A percentile compares a stretch with the other conserved stretches of the same genome.
Conservation (phyloP, 148 eudicot species). For the Silene conica region DNA sequence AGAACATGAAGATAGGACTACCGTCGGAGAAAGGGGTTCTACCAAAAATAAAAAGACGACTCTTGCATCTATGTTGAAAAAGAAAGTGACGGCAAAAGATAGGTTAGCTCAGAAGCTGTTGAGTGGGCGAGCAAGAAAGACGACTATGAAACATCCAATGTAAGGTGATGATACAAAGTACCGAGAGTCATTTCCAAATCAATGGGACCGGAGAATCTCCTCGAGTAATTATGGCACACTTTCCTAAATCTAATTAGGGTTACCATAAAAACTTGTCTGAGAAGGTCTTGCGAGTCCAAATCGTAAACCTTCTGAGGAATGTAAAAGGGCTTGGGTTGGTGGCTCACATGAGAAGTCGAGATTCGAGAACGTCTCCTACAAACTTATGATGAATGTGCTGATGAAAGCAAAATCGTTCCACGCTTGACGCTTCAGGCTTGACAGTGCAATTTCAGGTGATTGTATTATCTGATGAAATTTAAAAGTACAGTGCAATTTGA, state of each 20-base stretch:
- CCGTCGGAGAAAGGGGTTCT: slow-evolving; percentile 26
- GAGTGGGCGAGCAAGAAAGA: slow-evolving; percentile 49
- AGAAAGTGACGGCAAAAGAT: slow-evolving; percentile 75
- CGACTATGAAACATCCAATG: slow-evolving; percentile 51
- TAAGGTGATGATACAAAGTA: slow-evolving; percentile 57
- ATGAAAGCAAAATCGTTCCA: background rate
- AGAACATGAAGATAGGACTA: slow-evolving; percentile 32
- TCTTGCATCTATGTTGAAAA: slow-evolving; percentile 84
- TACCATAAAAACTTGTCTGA: no score
- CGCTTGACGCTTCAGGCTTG: background rate
- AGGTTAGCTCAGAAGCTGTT: slow-evolving; percentile 68
- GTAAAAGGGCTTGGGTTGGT: background rate
- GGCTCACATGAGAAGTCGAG: no score
- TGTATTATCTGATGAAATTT: background rate
- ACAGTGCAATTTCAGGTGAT: background rate
- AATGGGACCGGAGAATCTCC: slow-evolving; percentile 38
- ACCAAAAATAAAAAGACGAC: slow-evolving; percentile 47
- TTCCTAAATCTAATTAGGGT: background rate
- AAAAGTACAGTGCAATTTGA: no score
- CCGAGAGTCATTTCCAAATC: slow-evolving; percentile 75
- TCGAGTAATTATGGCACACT: background rate
- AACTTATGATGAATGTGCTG: background rate
- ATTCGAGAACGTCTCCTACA: no score
- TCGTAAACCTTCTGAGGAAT: no score
- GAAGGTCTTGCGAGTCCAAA: no score